Percentiles rank a stretch among this genome's conserved stretches.
Evolutionary conservation across 2,329 filamentous ascomycete genomes (phyloP).

Genomic region (Verticillium dahliae): DNA sequence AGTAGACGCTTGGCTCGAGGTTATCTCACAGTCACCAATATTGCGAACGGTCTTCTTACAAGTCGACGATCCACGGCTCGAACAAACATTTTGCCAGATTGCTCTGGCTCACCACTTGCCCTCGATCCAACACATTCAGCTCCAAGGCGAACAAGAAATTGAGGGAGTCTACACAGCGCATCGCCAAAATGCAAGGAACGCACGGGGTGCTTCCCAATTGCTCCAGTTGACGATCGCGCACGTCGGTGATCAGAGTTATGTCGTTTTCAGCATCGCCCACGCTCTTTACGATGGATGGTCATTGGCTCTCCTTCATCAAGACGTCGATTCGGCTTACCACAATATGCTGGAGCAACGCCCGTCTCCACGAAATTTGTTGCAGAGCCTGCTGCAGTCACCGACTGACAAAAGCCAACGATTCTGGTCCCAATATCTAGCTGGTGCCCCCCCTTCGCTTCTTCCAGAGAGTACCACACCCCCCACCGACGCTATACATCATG

Average conservation of each 20-base stretch:
- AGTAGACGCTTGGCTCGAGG: slow-evolving; percentile 51
- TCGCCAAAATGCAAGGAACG: slow-evolving; percentile 25
- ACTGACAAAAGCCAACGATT: slow-evolving; percentile 38
- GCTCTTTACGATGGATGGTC: slow-evolving; percentile 90
- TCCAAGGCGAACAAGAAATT: slow-evolving; percentile 23
- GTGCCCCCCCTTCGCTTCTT: slow-evolving; percentile 31
- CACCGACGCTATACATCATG: slow-evolving; percentile 34
- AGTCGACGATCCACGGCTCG: slow-evolving; percentile 53
- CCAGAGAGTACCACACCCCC: neutral
- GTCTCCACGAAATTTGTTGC: slow-evolving; percentile 45
- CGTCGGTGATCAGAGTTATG: slow-evolving; percentile 26
- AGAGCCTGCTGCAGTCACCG: slow-evolving; percentile 40
- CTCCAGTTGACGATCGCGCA: slow-evolving; percentile 42
- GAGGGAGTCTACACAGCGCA: slow-evolving; percentile 27
- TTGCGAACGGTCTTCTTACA: slow-evolving; percentile 68
- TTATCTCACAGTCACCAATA: slow-evolving; percentile 59
- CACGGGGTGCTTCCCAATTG: slow-evolving; percentile 29
- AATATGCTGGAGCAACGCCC: slow-evolving; percentile 33
- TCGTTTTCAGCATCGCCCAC: slow-evolving; percentile 71
- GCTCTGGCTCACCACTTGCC: slow-evolving; percentile 21
- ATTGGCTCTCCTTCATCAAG: slow-evolving; percentile 63
- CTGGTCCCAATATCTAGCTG: slow-evolving; percentile 64
- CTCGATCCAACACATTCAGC: neutral
- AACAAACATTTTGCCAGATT: slow-evolving; percentile 43
- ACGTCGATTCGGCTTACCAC: slow-evolving; percentile 61